phyloP scores from a whole-genome alignment of 2,329 filamentous ascomycete species.

The Neospermospora avenae region DNA sequence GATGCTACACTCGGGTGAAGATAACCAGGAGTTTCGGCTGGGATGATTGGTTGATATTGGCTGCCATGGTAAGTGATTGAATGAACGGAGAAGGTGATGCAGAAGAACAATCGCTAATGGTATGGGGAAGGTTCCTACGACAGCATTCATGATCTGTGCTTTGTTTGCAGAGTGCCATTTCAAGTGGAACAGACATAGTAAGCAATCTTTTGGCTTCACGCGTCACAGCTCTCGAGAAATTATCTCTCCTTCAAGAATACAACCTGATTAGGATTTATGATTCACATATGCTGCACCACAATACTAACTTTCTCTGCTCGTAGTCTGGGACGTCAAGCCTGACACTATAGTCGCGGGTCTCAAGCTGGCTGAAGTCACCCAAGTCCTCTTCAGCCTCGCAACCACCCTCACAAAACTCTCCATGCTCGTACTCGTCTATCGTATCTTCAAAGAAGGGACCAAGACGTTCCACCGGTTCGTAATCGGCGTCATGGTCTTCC shows the following conservation, averaged over 20 bases:
- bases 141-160: slow-evolving; percentile 36
- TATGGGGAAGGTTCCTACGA: slow-evolving; percentile 32
- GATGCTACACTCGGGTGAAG: slow-evolving; percentile 44
- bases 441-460: slow-evolving; percentile 37
- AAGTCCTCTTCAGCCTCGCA: slow-evolving; percentile 38
- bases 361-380: slow-evolving; percentile 38
- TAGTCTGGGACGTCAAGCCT: slow-evolving; percentile 39
- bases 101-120: neutral
- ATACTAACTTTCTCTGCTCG: neutral
- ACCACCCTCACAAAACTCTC: slow-evolving; percentile 39
- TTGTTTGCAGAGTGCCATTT: slow-evolving; percentile 35
- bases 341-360: slow-evolving; percentile 32
- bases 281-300: neutral
- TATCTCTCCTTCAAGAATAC: no score
- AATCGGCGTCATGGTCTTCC: slow-evolving; percentile 34
- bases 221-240: no score
- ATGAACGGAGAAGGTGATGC: neutral
- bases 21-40: slow-evolving; percentile 45
- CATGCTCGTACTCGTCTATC: slow-evolving; percentile 33
- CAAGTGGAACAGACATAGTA: slow-evolving; percentile 38
- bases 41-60: slow-evolving; percentile 45
- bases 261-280: no score
- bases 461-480: slow-evolving; percentile 32
- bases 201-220: neutral
- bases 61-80: slow-evolving; percentile 37